phyloP scores from a whole-genome alignment of 495 filamentous ascomycete species.

The Haplographium delicatum region DNA sequence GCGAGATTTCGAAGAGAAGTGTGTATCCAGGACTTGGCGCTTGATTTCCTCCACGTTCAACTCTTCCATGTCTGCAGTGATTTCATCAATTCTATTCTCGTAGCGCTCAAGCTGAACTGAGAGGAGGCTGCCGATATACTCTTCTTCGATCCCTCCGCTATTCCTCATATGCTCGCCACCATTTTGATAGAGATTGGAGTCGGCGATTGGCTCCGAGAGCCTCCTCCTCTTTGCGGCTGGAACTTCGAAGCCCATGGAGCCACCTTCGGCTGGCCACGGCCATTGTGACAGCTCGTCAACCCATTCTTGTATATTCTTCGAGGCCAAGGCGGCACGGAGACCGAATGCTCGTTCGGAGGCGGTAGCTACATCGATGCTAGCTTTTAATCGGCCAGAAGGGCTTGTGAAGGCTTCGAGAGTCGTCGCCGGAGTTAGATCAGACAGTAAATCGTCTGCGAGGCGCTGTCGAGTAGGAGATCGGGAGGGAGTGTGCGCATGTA shows the following conservation, averaged over 20 bases:
- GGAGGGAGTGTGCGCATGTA: constrained; percentile 18
- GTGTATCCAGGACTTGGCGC: constrained; percentile 74
- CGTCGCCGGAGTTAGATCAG: constrained; percentile 49
- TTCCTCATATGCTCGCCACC: constrained; percentile 10
- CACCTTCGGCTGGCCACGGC: constrained; percentile 58
- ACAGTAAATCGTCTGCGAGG: constrained; percentile 43
- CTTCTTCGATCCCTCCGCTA: constrained; percentile 33
- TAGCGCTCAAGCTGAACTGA: constrained; percentile 56
- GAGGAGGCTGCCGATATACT: constrained; percentile 67
- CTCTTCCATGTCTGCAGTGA: constrained; percentile 68
- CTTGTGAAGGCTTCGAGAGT: constrained; percentile 49
- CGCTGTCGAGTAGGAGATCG: constrained; percentile 28
- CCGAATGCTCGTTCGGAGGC: constrained; percentile 65
- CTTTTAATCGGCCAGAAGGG: constrained; percentile 51
- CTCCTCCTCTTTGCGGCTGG: constrained; percentile 37
- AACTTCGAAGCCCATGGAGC: constrained; percentile 44
- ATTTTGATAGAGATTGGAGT: constrained; percentile 7
- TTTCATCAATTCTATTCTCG: constrained; percentile 70
- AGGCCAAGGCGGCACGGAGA: constrained; percentile 66
- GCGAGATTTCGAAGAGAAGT: constrained; percentile 52
- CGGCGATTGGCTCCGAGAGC: constrained; percentile 1
- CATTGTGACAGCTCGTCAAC: constrained; percentile 68
- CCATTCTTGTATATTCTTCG: constrained; percentile 72
- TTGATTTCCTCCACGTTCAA: constrained; percentile 89
- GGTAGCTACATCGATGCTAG: constrained; percentile 62